Conservation (phyloP, 495 filamentous ascomycete species). For the Hypoxylon fragiforme region DNA sequence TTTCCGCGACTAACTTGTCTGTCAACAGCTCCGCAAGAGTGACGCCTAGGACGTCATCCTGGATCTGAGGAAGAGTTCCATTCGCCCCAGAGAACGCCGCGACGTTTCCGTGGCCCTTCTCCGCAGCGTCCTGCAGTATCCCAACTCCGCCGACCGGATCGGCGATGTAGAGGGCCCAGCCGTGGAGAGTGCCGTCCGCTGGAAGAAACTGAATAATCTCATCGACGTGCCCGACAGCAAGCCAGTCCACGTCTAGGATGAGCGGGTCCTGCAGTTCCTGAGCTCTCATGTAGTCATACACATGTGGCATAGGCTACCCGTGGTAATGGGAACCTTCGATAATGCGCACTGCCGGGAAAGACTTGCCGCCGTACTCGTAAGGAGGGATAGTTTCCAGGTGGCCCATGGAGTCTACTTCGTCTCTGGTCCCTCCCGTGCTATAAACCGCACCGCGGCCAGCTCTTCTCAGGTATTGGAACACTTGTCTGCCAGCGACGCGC, state of each 20-base stretch:
- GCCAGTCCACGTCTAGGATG: background rate
- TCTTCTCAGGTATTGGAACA: constrained; percentile 5
- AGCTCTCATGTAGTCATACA: constrained; percentile 2
- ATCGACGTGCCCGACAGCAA: constrained; percentile 6
- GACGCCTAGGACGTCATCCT: background rate
- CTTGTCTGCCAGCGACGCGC: constrained; percentile 2
- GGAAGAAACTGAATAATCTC: constrained; percentile 3
- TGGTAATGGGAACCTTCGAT: constrained; percentile 4
- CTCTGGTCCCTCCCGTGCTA: constrained; percentile 3
- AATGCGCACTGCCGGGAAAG: background rate
- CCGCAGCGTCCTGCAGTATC: background rate
- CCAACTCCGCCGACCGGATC: background rate
- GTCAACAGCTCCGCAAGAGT: constrained; percentile 1
- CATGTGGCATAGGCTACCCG: constrained; percentile 4
- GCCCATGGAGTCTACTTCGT: constrained; percentile 7
- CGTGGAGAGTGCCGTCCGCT: background rate
- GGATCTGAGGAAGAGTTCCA: background rate
- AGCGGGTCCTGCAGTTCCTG: constrained; percentile 3
- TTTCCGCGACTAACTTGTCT: background rate
- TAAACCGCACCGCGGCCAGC: constrained; percentile 1
- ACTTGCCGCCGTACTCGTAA: background rate
- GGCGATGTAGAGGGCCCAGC: constrained; percentile 3
- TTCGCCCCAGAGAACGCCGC: background rate
- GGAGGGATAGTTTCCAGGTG: constrained; percentile 6
- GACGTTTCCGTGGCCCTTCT: background rate